Percentiles rank a stretch among this genome's conserved stretches.
phyloP scores from a whole-genome alignment of 441 rosid genomes.

The Manihot esculenta region DNA sequence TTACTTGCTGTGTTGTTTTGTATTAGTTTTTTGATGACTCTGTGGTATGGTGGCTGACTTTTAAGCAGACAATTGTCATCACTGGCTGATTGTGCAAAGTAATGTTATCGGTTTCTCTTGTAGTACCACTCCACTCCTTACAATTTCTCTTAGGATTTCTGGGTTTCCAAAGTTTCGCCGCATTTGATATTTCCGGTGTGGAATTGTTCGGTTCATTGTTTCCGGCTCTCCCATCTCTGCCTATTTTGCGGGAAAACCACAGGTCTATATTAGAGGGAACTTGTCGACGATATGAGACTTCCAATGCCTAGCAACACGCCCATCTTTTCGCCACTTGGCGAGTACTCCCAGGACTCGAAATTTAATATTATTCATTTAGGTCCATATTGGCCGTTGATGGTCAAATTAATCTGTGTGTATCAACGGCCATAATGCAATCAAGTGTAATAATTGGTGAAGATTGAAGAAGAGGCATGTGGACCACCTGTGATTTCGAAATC shows the following conservation, averaged over 20 bases:
- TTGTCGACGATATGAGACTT: neutral
- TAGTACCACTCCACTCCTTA: neutral
- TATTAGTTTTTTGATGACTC: constrained; percentile 33
- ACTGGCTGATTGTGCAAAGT: constrained; percentile 38
- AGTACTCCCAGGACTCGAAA: constrained; percentile 1
- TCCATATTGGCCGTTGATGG: neutral
- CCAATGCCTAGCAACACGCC: neutral
- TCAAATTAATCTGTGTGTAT: neutral
- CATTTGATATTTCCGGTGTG: neutral
- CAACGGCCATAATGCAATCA: neutral
- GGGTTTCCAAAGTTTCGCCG: neutral
- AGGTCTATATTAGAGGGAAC: no score
- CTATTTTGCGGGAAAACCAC: no score
- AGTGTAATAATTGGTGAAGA: neutral
- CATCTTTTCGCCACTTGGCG: neutral
- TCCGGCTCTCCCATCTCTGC: no score
- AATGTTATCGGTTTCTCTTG: constrained; percentile 30
- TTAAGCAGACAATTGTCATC: constrained; percentile 34
- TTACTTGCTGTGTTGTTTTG: constrained; percentile 25
- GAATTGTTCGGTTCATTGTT: no score
- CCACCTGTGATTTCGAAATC: constrained; percentile 47
- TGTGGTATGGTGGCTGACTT: constrained; percentile 42
- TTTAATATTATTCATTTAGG: neutral
- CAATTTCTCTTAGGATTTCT: neutral
- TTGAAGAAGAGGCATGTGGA: constrained; percentile 39